Evolutionary conservation across 495 filamentous ascomycete species (phyloP).

Genomic region (Hyaloscypha variabilis): DNA sequence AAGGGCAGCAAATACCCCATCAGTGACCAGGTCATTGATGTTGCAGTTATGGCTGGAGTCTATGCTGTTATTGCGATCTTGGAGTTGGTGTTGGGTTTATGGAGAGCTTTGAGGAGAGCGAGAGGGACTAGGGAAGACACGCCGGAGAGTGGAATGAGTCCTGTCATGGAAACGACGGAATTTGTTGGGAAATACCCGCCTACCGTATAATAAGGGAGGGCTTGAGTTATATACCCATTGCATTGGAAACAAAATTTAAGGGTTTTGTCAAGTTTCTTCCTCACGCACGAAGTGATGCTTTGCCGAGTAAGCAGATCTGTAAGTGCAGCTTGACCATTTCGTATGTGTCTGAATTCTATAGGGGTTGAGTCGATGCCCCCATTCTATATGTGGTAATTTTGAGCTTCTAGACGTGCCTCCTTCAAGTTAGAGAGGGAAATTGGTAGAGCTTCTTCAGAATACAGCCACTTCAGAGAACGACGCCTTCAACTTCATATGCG

Average conservation of each 20-base stretch:
- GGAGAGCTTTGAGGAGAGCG: slow-evolving; percentile 18
- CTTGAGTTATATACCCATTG: neutral
- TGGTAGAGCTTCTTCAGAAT: no score
- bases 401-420: no score
- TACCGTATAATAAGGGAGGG: neutral
- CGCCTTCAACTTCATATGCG: no score
- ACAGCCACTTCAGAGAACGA: no score
- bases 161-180: neutral
- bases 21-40: slow-evolving; percentile 38
- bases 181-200: slow-evolving; percentile 1
- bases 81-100: slow-evolving; percentile 31
- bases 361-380: no score
- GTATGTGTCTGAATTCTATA: no score
- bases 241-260: neutral
- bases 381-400: no score
- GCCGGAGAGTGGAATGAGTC: slow-evolving; percentile 11
- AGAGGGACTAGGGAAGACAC: neutral
- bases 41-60: slow-evolving; percentile 38
- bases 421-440: no score
- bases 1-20: slow-evolving; percentile 39
- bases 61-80: slow-evolving; percentile 34
- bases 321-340: no score
- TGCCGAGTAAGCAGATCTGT: no score
- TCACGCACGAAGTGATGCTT: no score
- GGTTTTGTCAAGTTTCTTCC: neutral